phyloP scores from a whole-genome alignment of 345 rosid species.

The Acer campestre region DNA sequence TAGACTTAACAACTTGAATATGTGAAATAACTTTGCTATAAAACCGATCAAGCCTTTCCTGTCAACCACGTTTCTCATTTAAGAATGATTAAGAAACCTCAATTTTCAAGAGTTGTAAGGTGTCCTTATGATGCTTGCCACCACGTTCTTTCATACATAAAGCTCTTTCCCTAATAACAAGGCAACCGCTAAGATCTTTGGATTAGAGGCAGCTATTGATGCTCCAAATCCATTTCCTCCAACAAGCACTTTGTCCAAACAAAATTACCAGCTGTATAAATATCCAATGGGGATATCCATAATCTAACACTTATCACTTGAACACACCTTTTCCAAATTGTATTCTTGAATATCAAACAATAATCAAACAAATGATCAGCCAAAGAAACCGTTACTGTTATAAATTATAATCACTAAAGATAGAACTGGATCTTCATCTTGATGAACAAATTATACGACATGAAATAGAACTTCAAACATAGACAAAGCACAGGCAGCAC shows the following conservation, averaged over 20 bases:
- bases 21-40: too few species aligned
- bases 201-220: too few species aligned
- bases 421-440: background rate
- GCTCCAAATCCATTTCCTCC: too few species aligned
- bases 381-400: background rate
- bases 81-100: background rate
- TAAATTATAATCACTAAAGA: background rate
- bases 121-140: background rate
- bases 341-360: background rate
- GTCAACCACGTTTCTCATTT: too few species aligned
- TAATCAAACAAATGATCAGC: background rate
- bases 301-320: background rate
- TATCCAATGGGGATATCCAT: background rate
- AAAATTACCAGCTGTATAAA: background rate
- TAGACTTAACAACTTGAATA: background rate
- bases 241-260: too few species aligned
- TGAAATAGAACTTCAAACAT: background rate
- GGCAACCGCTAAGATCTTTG: too few species aligned
- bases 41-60: too few species aligned
- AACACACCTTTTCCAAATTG: background rate
- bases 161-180: too few species aligned
- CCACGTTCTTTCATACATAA: too few species aligned
- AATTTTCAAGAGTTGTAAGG: too few species aligned
- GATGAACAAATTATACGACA: background rate
- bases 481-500: background rate